Base-by-base conservation (phyloP, 176 grass and related monocot genomes). In the Paspalum vaginatum region DNA sequence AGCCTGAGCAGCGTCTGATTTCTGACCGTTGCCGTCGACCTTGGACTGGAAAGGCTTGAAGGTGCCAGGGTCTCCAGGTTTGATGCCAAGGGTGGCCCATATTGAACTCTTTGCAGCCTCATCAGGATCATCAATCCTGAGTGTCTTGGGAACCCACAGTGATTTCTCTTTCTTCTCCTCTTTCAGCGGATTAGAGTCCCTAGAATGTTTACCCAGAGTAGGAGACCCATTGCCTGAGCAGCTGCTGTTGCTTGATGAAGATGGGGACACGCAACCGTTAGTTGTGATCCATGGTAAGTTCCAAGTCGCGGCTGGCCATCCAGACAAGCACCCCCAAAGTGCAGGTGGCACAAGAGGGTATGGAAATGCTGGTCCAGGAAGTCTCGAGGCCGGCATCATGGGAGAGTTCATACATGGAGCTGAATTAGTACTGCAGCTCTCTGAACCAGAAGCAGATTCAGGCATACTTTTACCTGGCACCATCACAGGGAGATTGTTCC, bases 61-160 rank as follows among this genome's bases (percentile, higher is more conserved):
- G 43, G 72, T 87, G 61, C 88, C 79, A 59, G 85, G 85, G 55
- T 87, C 86, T 4, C 83, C 95, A 59, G 89, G 89, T 74, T 98
- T 98, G 43, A 98, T 94, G 38, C 95, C 95, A 0, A 98, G 89
- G 27, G 95, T 98, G 22, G 90, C 80, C 95, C 95, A 98, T 73
- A 98, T 94, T 14, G 95, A 98, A 70, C 95, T 98, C 80, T 93
- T 98, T 6, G 95, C 95, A 41, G 95, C 95, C 38, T 98, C 95
- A 5, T 90, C 87, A 27, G 95, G 95, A 55, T 98, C 95, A 25
- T 98, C 92, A 16, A 98, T 94, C 45, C 95, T 83, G 54, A 98
- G 88, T 1, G 95, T 94, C 69, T 98, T 98, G 20, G 95, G 95
- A 81, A 91, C 80, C 95, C 95, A 98, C 25, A 94, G 56, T 63